Conservation (phyloP, 352 stramenopile species). For the Pythium plurisporium region DNA sequence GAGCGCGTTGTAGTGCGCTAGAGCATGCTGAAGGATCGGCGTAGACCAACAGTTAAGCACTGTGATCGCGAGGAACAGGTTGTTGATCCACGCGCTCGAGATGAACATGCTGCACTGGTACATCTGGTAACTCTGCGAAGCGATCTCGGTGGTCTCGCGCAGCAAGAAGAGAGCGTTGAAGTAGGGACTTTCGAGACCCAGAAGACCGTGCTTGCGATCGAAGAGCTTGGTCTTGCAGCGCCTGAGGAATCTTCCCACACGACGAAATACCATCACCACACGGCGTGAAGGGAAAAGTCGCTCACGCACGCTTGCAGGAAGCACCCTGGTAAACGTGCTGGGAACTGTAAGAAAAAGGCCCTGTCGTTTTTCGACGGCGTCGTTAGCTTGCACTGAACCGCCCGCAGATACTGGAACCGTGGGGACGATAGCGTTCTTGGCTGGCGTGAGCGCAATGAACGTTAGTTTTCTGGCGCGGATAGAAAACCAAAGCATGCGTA, state of each 20-base stretch:
- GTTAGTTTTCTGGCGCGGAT: conserved; percentile 21
- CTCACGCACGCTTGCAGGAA: too few relatives aligned
- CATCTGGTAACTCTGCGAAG: conserved; percentile 23
- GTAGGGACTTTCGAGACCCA: conserved; percentile 22
- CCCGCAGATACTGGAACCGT: neutral
- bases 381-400: too few relatives aligned
- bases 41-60: conserved; percentile 25
- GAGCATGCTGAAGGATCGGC: conserved; percentile 19
- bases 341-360: neutral
- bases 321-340: neutral
- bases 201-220: conserved; percentile 16
- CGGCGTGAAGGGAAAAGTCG: neutral
- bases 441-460: conserved; percentile 14
- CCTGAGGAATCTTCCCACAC: conserved; percentile 2
- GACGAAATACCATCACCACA: neutral
- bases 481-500: conserved; percentile 30
- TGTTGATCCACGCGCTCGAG: conserved; percentile 22
- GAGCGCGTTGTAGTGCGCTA: conserved; percentile 16
- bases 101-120: conserved; percentile 22
- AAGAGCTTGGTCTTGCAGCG: conserved; percentile 15
- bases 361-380: too few relatives aligned
- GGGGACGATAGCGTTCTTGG: neutral
- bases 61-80: conserved; percentile 16
- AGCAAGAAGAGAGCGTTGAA: conserved; percentile 22
- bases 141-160: conserved; percentile 18